These are phyloP conservation scores for Plectosphaerella cucumerina DNA, from an alignment of 2,329 filamentous ascomycete species.

Conservation along the genomic window DNA sequence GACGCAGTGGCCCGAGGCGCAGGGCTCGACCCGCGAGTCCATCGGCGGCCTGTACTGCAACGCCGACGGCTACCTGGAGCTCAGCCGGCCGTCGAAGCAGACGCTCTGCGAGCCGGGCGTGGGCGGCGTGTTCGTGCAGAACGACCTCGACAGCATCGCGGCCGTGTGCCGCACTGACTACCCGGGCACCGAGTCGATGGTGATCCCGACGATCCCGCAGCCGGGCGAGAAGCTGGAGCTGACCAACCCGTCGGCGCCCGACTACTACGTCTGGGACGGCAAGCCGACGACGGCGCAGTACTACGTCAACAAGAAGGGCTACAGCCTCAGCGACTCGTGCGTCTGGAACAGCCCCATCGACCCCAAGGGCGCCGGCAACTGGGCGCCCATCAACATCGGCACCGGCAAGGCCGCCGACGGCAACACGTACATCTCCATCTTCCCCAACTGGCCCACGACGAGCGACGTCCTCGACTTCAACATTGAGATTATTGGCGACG, in stretches of 20 bases:
- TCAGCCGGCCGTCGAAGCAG: slow-evolving; percentile 64
- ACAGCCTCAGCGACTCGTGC: slow-evolving; percentile 65
- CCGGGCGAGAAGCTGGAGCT: slow-evolving; percentile 59
- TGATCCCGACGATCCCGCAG: slow-evolving; percentile 64
- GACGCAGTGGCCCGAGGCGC: slow-evolving; percentile 77
- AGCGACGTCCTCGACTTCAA: slow-evolving; percentile 68
- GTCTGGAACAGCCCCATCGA: slow-evolving; percentile 58
- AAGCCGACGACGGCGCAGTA: slow-evolving; percentile 84
- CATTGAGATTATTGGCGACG: slow-evolving; percentile 69
- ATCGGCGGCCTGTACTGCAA: slow-evolving; percentile 86
- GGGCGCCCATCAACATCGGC: slow-evolving; percentile 80
- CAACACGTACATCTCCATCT: slow-evolving; percentile 75
- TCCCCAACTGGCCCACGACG: slow-evolving; percentile 78
- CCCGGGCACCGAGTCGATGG: slow-evolving; percentile 86
- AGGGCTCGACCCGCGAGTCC: slow-evolving; percentile 78
- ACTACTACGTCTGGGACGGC: slow-evolving; percentile 76
- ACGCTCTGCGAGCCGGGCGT: slow-evolving; percentile 73
- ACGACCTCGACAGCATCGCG: slow-evolving; percentile 63
- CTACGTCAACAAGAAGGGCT: slow-evolving; percentile 86
- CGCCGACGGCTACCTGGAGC: slow-evolving; percentile 63
- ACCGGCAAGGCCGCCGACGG: slow-evolving; percentile 64
- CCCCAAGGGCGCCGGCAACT: slow-evolving; percentile 68
- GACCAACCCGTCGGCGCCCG: slow-evolving; percentile 68
- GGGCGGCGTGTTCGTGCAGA: slow-evolving; percentile 68
- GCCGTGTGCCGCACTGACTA: slow-evolving; percentile 94